Evolutionary conservation across 371 early-diverging fungal species (phyloP), one percentile per base, ranked within the genome.

Genomic region (Mortierella sp.): DNA sequence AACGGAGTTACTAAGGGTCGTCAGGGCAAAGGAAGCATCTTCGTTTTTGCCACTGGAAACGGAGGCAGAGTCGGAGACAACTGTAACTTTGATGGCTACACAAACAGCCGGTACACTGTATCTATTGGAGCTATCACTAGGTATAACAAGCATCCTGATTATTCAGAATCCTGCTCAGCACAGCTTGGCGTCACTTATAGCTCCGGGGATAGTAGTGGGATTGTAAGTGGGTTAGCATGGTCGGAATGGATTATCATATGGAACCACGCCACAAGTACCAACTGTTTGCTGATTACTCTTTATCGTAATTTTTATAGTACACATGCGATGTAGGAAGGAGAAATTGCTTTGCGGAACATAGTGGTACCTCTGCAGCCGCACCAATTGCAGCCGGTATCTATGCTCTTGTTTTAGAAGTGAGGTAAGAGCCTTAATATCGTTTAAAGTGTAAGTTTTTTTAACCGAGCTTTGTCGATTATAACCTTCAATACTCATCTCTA

Each of bases 321-420:
- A 98, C 99, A 3, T 94, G 98, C 22, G 94, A 96, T 74, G 83
- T 88, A 6, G 95, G 95, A 7, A 70, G 87, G 49, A 85, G 87
- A 32, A 70, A 83, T 47, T 98, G 97, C 83, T 92, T 93, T 15
- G 82, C 86, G 57, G 67, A 76, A 15, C 98, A 98, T 78, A 96
- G 97, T 35, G 99, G 99, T 23, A 99, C 99, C 0, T 97, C 97
- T 3, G 99, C 99, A 2, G 98, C 99, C 1, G 98, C 98, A 0
- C 99, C 99, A 13, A 83, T 97, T 69, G 97, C 93, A 8, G 95
- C 96, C 0, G 99, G 96, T 49, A 88, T 98, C n/a, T 91, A 92
- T 84, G 96, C 99, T 0, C 90, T 99, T 40, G 97, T 93, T 0
- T 83, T 98, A 19, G 92, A 93, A 32, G 90, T 70, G 68, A 74